phyloP scores from a whole-genome alignment of 2,329 filamentous ascomycete species.

The Colletotrichum sp. region DNA sequence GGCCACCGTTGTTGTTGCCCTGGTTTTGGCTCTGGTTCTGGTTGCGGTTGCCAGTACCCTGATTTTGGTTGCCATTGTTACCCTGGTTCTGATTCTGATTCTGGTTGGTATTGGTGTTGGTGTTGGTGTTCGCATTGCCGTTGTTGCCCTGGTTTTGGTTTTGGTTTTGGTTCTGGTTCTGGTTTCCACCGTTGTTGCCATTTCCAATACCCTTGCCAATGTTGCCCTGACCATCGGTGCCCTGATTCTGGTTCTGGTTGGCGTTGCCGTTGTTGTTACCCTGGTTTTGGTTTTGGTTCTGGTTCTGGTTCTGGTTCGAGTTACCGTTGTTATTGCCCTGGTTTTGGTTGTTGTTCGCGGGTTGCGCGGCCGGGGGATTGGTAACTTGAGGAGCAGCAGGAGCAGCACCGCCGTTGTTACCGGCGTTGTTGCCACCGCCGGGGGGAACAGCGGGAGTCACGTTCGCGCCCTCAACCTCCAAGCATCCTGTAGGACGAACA shows the following conservation, averaged over 20 bases:
- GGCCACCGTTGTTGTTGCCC: not conserved
- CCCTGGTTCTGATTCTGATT: not conserved
- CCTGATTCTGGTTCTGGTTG: not conserved
- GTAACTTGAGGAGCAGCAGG: not conserved
- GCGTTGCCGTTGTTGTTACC: not conserved
- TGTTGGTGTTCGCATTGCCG: not conserved
- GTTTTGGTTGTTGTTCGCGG: not conserved
- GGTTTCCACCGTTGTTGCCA: not conserved
- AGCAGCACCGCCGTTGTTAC: not conserved
- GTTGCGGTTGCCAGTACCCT: not conserved
- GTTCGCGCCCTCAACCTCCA: conserved; percentile 20
- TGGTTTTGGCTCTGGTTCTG: not conserved
- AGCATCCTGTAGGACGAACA: conserved; percentile 22
- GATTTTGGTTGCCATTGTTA: not conserved
- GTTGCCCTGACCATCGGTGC: not conserved
- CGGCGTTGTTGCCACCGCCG: not conserved
- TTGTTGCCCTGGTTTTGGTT: not conserved
- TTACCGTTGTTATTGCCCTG: not conserved
- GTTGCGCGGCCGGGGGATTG: not conserved
- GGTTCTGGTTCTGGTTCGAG: not conserved
- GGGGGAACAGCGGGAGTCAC: conserved; percentile 3
- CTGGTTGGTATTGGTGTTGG: not conserved
- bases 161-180: not conserved
- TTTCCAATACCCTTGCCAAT: not conserved
- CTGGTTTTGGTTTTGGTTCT: not conserved